Base-by-base conservation (phyloP, 2,329 filamentous ascomycete genomes). In the Orbilia quercus region DNA sequence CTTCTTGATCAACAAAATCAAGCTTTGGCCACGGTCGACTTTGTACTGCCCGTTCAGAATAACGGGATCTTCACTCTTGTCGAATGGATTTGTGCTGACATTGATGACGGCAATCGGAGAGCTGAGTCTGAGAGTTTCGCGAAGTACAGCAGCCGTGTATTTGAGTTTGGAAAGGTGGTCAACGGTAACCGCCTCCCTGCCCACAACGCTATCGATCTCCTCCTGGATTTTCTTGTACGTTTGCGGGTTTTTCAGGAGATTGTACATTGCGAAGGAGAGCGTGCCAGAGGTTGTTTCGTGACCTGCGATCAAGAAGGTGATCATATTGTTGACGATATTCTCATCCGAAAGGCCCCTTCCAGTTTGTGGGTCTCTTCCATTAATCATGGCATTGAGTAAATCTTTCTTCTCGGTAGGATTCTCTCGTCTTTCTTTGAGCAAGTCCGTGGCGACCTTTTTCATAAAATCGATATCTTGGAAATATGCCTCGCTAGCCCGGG, bases 211-310 rank as follows among this genome's bases (percentile, higher is more conserved):
- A 76, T 91, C 89, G 5, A 92, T 87, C 77, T 92, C 90, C 70
- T 87, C 79, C 75, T 89, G 88, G 0, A 88, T 88, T 74, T 87
- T 87, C 38, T 81, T 81, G 73, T 88, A 87, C 1, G 83, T 82
- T 1, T 84, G 82, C 0, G 89, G 89, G 76, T 89, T 83, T 78
- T 88, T 88, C 34, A 90, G 79, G 1, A 92, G 82, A 63, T 88
- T 83, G 77, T 88, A 89, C 54, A 90, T 85, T 0, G 84, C 80
- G 77, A 90, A 91, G 0, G 87, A 85, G 11, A 92, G 79, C 14
- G 89, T 80, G 1, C 89, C 89, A 1, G 87, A 87, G 0, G 90
- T 90, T 0, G 90, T 92, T 76, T 91, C 90, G 74, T 91, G 89
- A 1, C 88, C 88, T 36, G 88, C 88, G 76, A 89, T 88, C 7